Evolutionary conservation across 2,329 filamentous ascomycete genomes (phyloP), one percentile per base, ranked within the genome.

Genomic region (Clarireedia hainanense): DNA sequence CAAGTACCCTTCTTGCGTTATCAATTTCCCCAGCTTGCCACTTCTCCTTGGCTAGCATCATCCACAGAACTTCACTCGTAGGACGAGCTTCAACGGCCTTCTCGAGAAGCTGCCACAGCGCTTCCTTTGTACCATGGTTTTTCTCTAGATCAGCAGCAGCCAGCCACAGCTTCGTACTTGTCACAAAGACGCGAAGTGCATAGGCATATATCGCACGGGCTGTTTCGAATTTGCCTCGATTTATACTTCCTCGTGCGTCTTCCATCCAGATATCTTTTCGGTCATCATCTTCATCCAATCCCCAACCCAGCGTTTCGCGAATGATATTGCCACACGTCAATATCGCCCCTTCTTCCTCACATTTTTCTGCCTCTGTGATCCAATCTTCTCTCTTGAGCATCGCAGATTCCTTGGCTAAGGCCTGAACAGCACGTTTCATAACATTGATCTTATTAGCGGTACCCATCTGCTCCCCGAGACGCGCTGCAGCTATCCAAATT

Each of bases 311-410:
- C 0, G 94, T 99, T 68, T 96, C 91, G 47, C 87, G 84, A 62
- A 99, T 86, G 62, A 99, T 97, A 48, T 89, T 86, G 60, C 85
- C 85, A 67, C 91, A 96, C 0, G 94, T 97, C 43, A 91, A 76
- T 10, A 88, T 77, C 15, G 91, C 91, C 6, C 90, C 91, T 69
- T 97, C 94, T 56, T 89, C 86, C 71, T 99, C 94, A 68, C 92
- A 97, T 61, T 88, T 88, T 70, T 99, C 94, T 0, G 94, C 95
- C 71, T 97, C 91, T 5, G 82, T 79, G 52, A 99, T 95, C 94
- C 94, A 99, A 64, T 96, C 91, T 69, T 99, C 94, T 42, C 95
- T 86, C 72, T 95, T 95, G 40, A 94, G 82, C 95, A 99, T 99
- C 10, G 94, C 92, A 27, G 89, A 91, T 67, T 95, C 91, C 66